A percentile compares a stretch with the other conserved stretches of the same genome.
Evolutionary conservation across 1,284 basidiomycete genomes (phyloP).

Genomic region (Moesziomyces globuligerus): DNA sequence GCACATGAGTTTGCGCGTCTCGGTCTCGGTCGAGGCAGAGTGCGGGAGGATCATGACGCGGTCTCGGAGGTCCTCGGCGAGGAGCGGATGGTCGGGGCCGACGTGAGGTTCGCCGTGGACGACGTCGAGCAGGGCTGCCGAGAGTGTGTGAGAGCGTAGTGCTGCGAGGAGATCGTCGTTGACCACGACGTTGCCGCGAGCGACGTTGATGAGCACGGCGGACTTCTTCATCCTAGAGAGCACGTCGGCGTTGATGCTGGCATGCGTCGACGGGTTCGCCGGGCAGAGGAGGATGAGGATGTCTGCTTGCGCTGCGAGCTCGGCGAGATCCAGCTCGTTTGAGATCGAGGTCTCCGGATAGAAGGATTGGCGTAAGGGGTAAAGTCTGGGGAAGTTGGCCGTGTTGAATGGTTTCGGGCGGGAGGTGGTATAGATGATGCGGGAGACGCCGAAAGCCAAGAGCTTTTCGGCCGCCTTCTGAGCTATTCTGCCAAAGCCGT

Average conservation of each 20-base stretch:
- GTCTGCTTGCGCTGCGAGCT: conserved; percentile 19
- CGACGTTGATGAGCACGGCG: conserved; percentile 27
- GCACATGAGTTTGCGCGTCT: conserved; percentile 22
- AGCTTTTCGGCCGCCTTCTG: conserved; percentile 33
- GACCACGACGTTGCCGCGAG: conserved; percentile 25
- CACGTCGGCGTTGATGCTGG: conserved; percentile 13
- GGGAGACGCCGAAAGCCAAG: conserved; percentile 10
- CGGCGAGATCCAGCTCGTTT: conserved; percentile 12
- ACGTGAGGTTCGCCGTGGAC: conserved; percentile 27
- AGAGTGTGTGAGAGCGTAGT: conserved; percentile 2
- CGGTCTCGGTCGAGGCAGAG: conserved; percentile 19
- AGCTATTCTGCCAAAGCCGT: conserved; percentile 31
- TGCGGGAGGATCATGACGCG: conserved; percentile 27
- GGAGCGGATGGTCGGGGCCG: conserved; percentile 12
- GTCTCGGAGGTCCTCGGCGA: conserved; percentile 16
- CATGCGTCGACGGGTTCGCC: conserved; percentile 16
- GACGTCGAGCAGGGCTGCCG: conserved; percentile 33
- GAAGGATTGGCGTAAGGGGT: conserved; percentile 15
- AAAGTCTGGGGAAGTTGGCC: conserved; percentile 9
- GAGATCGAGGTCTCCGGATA: conserved; percentile 13
- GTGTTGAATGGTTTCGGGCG: conserved; percentile 6
- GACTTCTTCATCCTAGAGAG: conserved; percentile 15
- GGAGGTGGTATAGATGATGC: conserved; percentile 23
- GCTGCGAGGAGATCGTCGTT: conserved; percentile 17
- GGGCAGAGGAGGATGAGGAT: conserved; percentile 34